A percentile compares a stretch with the other conserved stretches of the same genome.
Evolutionary conservation across 78 protist species (phyloP).

Genomic region (Mantamonas sphyraenae): DNA sequence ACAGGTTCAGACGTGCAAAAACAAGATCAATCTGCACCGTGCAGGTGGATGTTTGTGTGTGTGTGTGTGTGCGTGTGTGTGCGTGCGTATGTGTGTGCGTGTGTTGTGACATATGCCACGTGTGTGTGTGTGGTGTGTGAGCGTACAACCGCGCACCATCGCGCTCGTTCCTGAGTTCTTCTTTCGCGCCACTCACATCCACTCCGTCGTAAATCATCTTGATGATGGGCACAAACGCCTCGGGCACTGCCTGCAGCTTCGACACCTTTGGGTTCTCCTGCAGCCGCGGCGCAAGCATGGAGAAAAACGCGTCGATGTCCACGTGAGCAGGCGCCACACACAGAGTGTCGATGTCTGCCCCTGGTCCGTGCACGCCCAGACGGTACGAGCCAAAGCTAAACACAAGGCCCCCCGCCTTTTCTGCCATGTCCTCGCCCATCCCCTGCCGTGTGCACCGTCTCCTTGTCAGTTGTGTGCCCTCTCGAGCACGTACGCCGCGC

Average conservation of each 20-base stretch:
- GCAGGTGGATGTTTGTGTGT: background rate
- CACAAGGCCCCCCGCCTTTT: slow-evolving; percentile 51
- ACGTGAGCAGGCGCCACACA: slow-evolving; percentile 75
- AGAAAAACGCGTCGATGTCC: slow-evolving; percentile 70
- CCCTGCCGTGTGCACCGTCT: background rate
- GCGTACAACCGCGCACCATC: too few species aligned
- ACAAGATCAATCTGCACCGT: slow-evolving; percentile 75
- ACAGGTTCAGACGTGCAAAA: slow-evolving; percentile 58
- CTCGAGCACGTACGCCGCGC: background rate
- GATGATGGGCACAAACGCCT: slow-evolving; percentile 90
- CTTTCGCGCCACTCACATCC: too few species aligned
- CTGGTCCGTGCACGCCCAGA: slow-evolving; percentile 80
- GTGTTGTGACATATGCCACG: too few species aligned
- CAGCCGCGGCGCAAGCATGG: slow-evolving; percentile 30
- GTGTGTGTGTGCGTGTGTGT: too few species aligned
- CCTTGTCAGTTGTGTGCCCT: background rate
- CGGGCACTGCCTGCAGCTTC: slow-evolving; percentile 63
- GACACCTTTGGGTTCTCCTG: slow-evolving; percentile 43
- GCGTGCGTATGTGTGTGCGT: too few species aligned
- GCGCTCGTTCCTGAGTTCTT: too few species aligned
- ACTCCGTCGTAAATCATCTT: slow-evolving; percentile 73
- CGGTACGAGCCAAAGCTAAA: slow-evolving; percentile 94
- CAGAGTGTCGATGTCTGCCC: slow-evolving; percentile 94
- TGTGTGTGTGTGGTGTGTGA: too few species aligned
- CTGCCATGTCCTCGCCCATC: slow-evolving; percentile 24